Conservation (phyloP, 1,139 yeast species). For the Lodderomyces theae region DNA sequence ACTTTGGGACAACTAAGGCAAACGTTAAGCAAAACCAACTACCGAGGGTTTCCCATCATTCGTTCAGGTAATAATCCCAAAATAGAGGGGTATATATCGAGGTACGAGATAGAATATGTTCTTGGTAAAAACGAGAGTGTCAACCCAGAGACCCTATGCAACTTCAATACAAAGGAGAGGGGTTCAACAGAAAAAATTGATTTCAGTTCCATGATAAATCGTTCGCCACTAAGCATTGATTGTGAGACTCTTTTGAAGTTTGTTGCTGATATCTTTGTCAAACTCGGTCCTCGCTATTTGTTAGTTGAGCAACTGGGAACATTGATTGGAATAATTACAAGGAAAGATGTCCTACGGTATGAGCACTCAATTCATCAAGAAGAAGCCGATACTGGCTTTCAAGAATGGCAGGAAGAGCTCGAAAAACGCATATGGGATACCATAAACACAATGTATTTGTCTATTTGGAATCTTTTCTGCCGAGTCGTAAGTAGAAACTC, state of each 20-base stretch:
- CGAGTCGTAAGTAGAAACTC: conserved; percentile 33
- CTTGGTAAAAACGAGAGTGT: conserved; percentile 18
- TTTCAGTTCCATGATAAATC: conserved; percentile 48
- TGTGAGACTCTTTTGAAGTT: conserved; percentile 57
- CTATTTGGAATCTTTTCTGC: conserved; percentile 26
- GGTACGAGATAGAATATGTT: conserved; percentile 30
- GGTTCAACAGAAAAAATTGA: conserved; percentile 21
- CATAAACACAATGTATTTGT: conserved; percentile 23
- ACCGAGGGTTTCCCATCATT: conserved; percentile 58
- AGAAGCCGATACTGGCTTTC: conserved; percentile 8
- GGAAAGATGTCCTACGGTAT: conserved; percentile 65
- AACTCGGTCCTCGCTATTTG: conserved; percentile 77
- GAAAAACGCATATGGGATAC: conserved; percentile 41
- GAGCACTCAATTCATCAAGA: conserved; percentile 34
- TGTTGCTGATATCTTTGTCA: conserved; percentile 66
- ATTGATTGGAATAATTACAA: conserved; percentile 59
- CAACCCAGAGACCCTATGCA: conserved; percentile 20
- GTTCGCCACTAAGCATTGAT: conserved; percentile 63
- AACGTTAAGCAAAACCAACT: conserved; percentile 37
- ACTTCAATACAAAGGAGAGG: conserved; percentile 16
- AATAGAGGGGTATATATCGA: conserved; percentile 36
- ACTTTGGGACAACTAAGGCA: conserved; percentile 34
- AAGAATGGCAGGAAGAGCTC: conserved; percentile 19
- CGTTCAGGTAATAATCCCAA: conserved; percentile 30
- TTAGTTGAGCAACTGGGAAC: conserved; percentile 56